Evolutionary conservation across 768 basidiomycete species (phyloP).

Genomic region (Termitomyces sp.): DNA sequence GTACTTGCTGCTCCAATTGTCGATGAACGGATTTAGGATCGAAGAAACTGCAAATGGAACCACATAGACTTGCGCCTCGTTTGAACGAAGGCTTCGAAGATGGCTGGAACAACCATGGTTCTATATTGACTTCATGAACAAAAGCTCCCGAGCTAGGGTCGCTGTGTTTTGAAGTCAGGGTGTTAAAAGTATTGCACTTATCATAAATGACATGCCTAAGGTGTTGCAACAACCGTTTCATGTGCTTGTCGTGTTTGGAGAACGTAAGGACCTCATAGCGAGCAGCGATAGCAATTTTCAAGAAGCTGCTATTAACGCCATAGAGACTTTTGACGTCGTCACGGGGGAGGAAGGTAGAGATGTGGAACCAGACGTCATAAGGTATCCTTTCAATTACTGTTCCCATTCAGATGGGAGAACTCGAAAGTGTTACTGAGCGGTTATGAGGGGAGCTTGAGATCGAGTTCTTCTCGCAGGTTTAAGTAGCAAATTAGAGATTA

Average conservation of each 20-base stretch:
- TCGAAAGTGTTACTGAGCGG: background rate
- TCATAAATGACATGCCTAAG: constrained; percentile 19
- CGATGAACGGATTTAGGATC: constrained; percentile 32
- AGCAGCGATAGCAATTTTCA: constrained; percentile 19
- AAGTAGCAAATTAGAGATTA: background rate
- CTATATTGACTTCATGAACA: constrained; percentile 35
- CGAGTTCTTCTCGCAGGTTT: background rate
- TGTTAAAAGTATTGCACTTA: background rate
- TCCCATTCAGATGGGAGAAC: background rate
- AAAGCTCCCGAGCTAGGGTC: constrained; percentile 25
- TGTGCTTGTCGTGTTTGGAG: constrained; percentile 18
- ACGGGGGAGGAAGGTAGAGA: constrained; percentile 21
- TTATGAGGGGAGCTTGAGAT: background rate
- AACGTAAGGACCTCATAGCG: constrained; percentile 23
- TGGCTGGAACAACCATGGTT: constrained; percentile 41
- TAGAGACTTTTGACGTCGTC: constrained; percentile 17
- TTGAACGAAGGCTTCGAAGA: constrained; percentile 30
- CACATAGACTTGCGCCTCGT: constrained; percentile 28
- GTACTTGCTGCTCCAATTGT: constrained; percentile 29
- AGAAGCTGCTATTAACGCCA: constrained; percentile 23
- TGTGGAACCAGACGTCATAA: constrained; percentile 24
- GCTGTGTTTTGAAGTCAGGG: constrained; percentile 14
- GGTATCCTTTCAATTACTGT: constrained; percentile 14
- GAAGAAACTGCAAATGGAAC: constrained; percentile 24
- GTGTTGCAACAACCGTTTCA: constrained; percentile 23